Base-by-base conservation (phyloP, 208 protist species). In the Sergeia podlipaevii region DNA sequence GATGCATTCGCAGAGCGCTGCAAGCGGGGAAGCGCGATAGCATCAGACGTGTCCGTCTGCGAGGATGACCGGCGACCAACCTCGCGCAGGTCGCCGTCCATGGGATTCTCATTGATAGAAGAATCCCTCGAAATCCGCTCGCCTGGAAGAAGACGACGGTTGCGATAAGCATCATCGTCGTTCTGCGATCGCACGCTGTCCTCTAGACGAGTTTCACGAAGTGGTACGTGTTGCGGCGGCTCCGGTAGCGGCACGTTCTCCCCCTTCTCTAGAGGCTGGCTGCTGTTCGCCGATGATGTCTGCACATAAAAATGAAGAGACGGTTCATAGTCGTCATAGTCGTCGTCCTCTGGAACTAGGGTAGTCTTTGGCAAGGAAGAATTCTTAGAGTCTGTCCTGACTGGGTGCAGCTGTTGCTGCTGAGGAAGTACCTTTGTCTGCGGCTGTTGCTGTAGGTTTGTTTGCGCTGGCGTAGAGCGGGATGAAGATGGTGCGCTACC, bases 271-370 rank as follows among this genome's bases (percentile, higher is more conserved):
- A n/a, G n/a, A n/a, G n/a, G n/a, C n/a, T n/a, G n/a, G n/a, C n/a
- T n/a, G n/a, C n/a, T n/a, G n/a, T n/a, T n/a, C n/a, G n/a, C n/a
- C n/a, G n/a, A n/a, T n/a, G n/a, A n/a, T n/a, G n/a, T n/a, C n/a
- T n/a, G n/a, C n/a, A n/a, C n/a, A n/a, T n/a, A 34, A 34, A 76
- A 80, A 21, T 52, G 53, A 44, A 80, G 51, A 7, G 65, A 72
- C 4, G 70, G 69, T 52, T 83, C 70, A 26, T 61, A 41, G 55
- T 61, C 39, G 27, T 77, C 74, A 26, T 81, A 60, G 8, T 77
- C 65, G 53, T 76, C 62, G 36, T 70, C 54, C n/a, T 60, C 57
- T 13, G 39, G 24, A 1, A 43, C n/a, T n/a, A n/a, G n/a, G n/a
- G n/a, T 18, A 33, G 42, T 47, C 20, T 29, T 38, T 36, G 47